Conservation (phyloP, 1,284 basidiomycete species). For the Xerocomus amazonicus region DNA sequence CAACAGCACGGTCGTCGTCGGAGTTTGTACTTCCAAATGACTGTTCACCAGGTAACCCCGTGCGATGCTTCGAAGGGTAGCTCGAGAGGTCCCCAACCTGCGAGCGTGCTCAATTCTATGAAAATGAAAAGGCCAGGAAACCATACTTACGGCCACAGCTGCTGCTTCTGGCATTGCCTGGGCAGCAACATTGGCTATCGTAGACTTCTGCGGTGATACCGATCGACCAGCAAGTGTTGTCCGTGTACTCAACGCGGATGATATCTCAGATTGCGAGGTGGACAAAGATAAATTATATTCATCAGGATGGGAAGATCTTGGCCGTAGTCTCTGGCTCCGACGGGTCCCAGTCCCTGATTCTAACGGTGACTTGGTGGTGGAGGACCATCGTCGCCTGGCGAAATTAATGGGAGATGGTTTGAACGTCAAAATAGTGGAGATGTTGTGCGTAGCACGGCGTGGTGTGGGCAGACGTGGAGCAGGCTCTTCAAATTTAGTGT, state of each 20-base stretch:
- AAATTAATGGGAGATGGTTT: slow-evolving; percentile 54
- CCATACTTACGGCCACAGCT: slow-evolving; percentile 33
- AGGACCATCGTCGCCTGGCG: slow-evolving; percentile 51
- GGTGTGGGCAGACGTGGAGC: slow-evolving; percentile 23
- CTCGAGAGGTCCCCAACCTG: slow-evolving; percentile 32
- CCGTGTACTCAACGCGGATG: slow-evolving; percentile 31
- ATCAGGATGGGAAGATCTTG: slow-evolving; percentile 28
- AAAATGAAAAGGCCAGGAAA: slow-evolving; percentile 32
- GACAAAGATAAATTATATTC: slow-evolving; percentile 33
- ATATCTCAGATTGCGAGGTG: slow-evolving; percentile 29
- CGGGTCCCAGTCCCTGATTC: slow-evolving; percentile 29
- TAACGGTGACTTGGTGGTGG: slow-evolving; percentile 31
- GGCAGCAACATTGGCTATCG: slow-evolving; percentile 16
- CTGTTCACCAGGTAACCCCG: slow-evolving; percentile 29
- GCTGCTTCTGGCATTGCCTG: slow-evolving; percentile 28
- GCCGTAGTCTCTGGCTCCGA: slow-evolving; percentile 36
- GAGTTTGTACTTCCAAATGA: slow-evolving; percentile 36
- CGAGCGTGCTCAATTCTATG: slow-evolving; percentile 26
- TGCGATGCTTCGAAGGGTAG: slow-evolving; percentile 27
- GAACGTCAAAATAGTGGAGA: slow-evolving; percentile 36
- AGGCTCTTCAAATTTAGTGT: slow-evolving; percentile 24
- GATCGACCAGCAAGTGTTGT: slow-evolving; percentile 33
- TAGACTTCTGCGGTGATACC: slow-evolving; percentile 34
- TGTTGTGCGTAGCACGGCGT: slow-evolving; percentile 16
- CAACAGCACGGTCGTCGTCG: slow-evolving; percentile 34